A percentile compares a stretch with the other conserved stretches of the same genome.
Conservation (phyloP, 768 basidiomycete genomes). For the Holtermannia corniformis region DNA sequence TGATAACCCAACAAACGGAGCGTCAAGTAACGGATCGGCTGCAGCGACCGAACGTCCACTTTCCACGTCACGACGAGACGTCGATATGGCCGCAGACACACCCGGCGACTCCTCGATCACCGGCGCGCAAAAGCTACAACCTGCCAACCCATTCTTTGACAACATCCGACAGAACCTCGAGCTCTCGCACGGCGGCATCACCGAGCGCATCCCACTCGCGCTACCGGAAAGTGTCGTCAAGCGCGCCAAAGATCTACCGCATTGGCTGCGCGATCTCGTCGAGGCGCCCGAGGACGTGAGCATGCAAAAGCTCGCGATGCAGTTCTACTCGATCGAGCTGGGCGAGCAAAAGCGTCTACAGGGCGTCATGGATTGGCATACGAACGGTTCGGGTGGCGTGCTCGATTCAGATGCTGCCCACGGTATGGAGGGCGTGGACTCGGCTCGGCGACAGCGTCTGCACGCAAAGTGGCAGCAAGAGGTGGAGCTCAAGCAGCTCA, state of each 20-base stretch:
- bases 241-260: conserved; percentile 63
- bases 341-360: conserved; percentile 81
- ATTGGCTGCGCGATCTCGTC: conserved; percentile 68
- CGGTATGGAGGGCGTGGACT: conserved; percentile 13
- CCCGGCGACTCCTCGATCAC: conserved; percentile 21
- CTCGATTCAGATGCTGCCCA: not conserved
- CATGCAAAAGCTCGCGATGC: conserved; percentile 73
- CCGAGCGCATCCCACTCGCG: conserved; percentile 70
- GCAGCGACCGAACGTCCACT: not conserved
- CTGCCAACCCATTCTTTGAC: conserved; percentile 90
- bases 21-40: not conserved
- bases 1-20: not conserved
- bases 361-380: conserved; percentile 85
- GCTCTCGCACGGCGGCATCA: conserved; percentile 53
- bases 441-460: not conserved
- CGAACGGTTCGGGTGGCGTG: conserved; percentile 43
- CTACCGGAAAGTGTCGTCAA: conserved; percentile 46
- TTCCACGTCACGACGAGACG: not conserved
- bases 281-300: conserved; percentile 51
- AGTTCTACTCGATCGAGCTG: conserved; percentile 86
- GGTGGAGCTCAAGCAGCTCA: not conserved
- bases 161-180: conserved; percentile 62
- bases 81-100: not conserved
- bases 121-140: conserved; percentile 32
- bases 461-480: not conserved